Evolutionary conservation across 78 protist genomes (phyloP).

Genomic region (Speleostelium caveatum): DNA sequence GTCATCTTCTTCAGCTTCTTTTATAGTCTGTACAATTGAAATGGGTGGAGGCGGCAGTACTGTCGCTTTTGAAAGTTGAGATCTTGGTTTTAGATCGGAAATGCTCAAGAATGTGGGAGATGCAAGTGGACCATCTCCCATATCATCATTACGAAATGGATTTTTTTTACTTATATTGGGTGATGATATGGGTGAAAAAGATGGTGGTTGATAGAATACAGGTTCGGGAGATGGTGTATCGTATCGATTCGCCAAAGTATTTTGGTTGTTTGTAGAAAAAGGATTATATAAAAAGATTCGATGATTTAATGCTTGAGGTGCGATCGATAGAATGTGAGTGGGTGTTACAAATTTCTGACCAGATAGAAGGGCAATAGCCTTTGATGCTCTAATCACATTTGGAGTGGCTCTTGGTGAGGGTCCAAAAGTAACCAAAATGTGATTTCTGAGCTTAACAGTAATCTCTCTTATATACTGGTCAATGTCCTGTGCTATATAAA

Average conservation of each 20-base stretch:
- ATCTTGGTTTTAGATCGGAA: neutral
- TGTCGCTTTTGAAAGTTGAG: constrained; percentile 39
- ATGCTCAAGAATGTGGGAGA: too few species aligned
- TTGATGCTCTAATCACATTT: constrained; percentile 26
- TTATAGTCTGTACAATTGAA: constrained; percentile 1
- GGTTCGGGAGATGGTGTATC: neutral
- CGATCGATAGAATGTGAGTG: constrained; percentile 43
- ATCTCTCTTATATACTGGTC: constrained; percentile 67
- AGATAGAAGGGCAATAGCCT: constrained; percentile 4
- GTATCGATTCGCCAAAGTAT: neutral
- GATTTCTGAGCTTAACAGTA: constrained; percentile 58
- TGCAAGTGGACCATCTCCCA: too few species aligned
- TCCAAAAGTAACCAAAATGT: constrained; percentile 61
- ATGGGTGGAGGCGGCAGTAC: constrained; percentile 71
- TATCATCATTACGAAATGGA: too few species aligned
- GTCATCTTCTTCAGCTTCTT: neutral
- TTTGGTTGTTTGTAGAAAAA: neutral
- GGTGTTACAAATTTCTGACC: constrained; percentile 71
- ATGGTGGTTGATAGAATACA: neutral
- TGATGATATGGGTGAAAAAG: neutral
- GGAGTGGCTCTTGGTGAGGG: constrained; percentile 80
- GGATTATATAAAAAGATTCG: constrained; percentile 67
- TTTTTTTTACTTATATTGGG: too few species aligned
- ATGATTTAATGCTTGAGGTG: constrained; percentile 47
- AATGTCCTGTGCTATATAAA: constrained; percentile 52